These are phyloP conservation scores for Daldinia childiae DNA, from an alignment of 495 filamentous ascomycete genomes.

Conservation along the genomic window DNA sequence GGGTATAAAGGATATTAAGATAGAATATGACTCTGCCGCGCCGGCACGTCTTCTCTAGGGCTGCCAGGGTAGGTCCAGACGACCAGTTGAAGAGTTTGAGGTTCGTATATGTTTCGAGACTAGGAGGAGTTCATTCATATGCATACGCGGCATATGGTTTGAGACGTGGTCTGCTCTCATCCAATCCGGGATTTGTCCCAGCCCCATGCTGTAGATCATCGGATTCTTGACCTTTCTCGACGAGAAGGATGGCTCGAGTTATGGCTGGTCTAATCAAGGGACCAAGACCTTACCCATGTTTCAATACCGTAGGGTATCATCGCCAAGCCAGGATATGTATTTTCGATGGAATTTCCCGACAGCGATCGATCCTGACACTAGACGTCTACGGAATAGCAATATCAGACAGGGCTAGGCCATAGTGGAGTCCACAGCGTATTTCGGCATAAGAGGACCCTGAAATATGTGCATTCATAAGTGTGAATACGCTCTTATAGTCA, in stretches of 20 bases:
- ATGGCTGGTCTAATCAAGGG: slow-evolving; percentile 10
- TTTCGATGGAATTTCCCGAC: slow-evolving; percentile 32
- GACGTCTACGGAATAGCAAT: slow-evolving; percentile 7
- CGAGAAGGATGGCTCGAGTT: slow-evolving; percentile 11
- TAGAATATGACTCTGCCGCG: neutral
- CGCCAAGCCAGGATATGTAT: slow-evolving; percentile 11
- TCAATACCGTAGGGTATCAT: slow-evolving; percentile 20
- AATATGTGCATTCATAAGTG: neutral
- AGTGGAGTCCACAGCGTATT: slow-evolving; percentile 14
- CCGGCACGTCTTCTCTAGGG: neutral
- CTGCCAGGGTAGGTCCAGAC: neutral
- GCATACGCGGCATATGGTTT: slow-evolving; percentile 11
- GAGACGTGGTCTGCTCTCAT: slow-evolving; percentile 33
- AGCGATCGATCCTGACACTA: slow-evolving; percentile 9
- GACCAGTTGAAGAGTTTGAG: neutral
- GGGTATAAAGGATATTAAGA: neutral
- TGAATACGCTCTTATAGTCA: neutral
- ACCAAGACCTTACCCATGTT: slow-evolving; percentile 4
- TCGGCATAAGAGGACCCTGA: neutral
- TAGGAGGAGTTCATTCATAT: slow-evolving; percentile 4
- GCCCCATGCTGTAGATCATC: slow-evolving; percentile 32
- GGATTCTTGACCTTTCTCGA: slow-evolving; percentile 6
- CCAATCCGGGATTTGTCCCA: slow-evolving; percentile 33
- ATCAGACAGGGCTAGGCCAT: slow-evolving; percentile 10
- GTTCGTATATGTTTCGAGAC: neutral